phyloP scores from a whole-genome alignment of 257 asterid genomes.

The Solanum verrucosum region DNA sequence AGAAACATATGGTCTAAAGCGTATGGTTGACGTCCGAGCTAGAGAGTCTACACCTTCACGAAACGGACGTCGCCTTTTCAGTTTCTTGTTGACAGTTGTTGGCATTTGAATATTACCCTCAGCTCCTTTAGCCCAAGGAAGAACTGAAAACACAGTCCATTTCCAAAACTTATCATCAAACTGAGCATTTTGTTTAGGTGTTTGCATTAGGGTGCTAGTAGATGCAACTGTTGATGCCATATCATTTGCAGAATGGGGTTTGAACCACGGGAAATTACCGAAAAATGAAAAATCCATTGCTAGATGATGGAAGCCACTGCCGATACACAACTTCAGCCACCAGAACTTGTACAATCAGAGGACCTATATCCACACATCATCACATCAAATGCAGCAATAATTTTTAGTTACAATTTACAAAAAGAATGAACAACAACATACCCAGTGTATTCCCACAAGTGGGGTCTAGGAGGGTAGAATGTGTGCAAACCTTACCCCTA shows the following conservation, averaged over 20 bases:
- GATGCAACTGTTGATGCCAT: slow-evolving; percentile 28
- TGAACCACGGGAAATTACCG: slow-evolving; percentile 40
- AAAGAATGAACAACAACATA: neutral
- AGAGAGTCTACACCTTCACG: slow-evolving; percentile 17
- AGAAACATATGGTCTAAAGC: slow-evolving; percentile 86
- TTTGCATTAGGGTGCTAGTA: slow-evolving; percentile 20
- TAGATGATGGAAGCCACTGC: neutral
- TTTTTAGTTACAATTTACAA: neutral
- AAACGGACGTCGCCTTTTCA: slow-evolving; percentile 42
- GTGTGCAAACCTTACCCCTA: neutral
- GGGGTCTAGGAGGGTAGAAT: neutral
- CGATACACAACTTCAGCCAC: neutral
- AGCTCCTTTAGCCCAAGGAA: slow-evolving; percentile 56
- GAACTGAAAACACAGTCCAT: slow-evolving; percentile 34
- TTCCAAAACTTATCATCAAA: slow-evolving; percentile 39
- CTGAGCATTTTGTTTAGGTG: slow-evolving; percentile 23
- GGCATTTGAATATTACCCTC: slow-evolving; percentile 52
- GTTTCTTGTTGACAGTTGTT: slow-evolving; percentile 59
- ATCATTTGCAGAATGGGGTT: slow-evolving; percentile 36
- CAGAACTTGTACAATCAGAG: neutral
- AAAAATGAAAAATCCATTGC: slow-evolving; percentile 42
- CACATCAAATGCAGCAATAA: neutral
- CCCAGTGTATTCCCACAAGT: neutral
- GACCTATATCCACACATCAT: neutral
- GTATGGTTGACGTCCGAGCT: slow-evolving; percentile 35